Percentiles rank a stretch among this genome's conserved stretches.
Evolutionary conservation across 805 yeast species (phyloP).

Genomic region (Kazachstania kunashirensis): DNA sequence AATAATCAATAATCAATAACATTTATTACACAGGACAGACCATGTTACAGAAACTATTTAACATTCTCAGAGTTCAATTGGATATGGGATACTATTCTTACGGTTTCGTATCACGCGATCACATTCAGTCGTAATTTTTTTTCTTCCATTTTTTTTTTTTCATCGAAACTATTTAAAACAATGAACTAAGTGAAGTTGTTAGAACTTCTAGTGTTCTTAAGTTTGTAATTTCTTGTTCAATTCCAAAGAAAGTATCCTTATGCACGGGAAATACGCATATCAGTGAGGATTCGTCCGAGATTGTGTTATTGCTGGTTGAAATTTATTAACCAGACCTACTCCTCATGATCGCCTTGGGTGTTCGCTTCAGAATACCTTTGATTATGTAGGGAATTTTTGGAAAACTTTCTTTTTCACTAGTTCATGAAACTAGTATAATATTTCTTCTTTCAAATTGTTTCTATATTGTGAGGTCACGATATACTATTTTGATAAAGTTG

Average conservation of each 20-base stretch:
- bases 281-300: conserved; percentile 99
- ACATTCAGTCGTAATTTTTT: no score
- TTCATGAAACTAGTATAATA: not conserved
- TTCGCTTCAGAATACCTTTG: conserved; percentile 37
- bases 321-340: conserved; percentile 81
- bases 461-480: not conserved
- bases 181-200: no score
- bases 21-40: no score
- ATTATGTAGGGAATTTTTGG: conserved; percentile 71
- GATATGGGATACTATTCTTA: no score
- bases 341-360: conserved; percentile 34
- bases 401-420: conserved; percentile 18
- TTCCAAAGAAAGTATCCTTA: conserved; percentile 61
- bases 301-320: conserved; percentile 99
- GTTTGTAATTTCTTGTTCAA: no score
- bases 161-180: no score
- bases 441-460: not conserved
- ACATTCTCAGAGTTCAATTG: no score
- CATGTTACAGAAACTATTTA: no score
- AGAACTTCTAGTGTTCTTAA: no score
- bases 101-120: no score
- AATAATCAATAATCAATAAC: no score
- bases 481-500: not conserved
- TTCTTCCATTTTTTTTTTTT: no score
- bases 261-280: conserved; percentile 99